Base-by-base conservation (phyloP, 106 monocot genomes). In the Dactylorhiza incarnata region DNA sequence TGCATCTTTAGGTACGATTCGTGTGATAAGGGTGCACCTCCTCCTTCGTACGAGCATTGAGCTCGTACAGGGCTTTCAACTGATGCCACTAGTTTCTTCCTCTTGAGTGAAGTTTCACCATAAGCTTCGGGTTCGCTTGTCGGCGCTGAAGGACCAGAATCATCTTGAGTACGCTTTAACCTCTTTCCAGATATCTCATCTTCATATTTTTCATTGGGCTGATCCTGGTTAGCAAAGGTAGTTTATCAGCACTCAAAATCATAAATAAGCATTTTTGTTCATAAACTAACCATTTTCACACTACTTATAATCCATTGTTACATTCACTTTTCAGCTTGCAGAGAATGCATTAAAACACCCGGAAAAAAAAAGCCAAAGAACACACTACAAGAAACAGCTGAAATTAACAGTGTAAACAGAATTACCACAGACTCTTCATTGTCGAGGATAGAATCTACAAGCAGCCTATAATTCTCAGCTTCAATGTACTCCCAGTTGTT, bases 401-500 rank as follows among this genome's bases (percentile, higher is more conserved):
- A 65, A 15, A 69, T 17, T 44, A 68, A 17, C 68, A 68, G 68
- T 16, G 45, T 16, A 68, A 67, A 12, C 66, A 67, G 25, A 67
- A 29, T 43, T 22, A 81, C 80, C 65, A 77, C 53, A 24, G 75
- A 49, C 16, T 83, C 87, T 24, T 84, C 55, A 4, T 9, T 7
- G 16, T 84, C 81, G 59, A 89, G 66, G 9, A 94, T 74, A 5
- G 91, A 82, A 75, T 94, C 89, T 6, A 78, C 91, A 22, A 94
- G 83, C 24, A 78, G 77, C 8, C 79, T 50, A 45, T 91, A 94
- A 58, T 85, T 85, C 16, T 94, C 91, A 12, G 76, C 84, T 78
- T 94, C 94, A 17, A 94, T 91, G 17, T 80, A 68, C 48, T 85
- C 84, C 94, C 94, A 91, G 8, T 84, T 89, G 63, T 82, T 20